Percentiles rank a stretch among this genome's conserved stretches.
These are phyloP conservation scores for Syzygium grande DNA, from an alignment of 345 rosid species.

Conservation along the genomic window DNA sequence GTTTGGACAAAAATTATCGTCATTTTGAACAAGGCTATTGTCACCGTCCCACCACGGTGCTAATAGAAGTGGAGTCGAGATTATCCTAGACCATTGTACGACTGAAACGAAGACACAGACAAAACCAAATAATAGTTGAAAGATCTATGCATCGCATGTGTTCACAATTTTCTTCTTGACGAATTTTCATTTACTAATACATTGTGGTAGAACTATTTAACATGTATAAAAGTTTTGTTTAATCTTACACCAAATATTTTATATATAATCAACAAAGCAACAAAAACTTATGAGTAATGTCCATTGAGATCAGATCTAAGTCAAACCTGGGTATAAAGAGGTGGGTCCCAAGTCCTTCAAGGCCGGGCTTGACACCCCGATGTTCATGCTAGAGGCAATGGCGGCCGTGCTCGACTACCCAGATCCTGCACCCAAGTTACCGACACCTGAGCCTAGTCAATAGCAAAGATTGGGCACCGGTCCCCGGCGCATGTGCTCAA, in stretches of 20 bases:
- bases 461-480: not conserved
- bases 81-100: not conserved
- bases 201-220: not conserved
- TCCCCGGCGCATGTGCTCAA: accelerated
- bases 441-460: accelerated
- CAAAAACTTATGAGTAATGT: not conserved
- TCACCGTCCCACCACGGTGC: accelerated
- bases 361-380: not conserved
- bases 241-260: not conserved
- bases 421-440: not conserved
- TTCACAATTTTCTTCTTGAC: not conserved
- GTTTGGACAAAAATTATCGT: accelerated
- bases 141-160: accelerated
- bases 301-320: not conserved
- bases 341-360: not conserved
- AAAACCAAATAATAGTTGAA: not conserved
- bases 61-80: not conserved
- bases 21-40: accelerated
- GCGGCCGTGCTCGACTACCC: accelerated
- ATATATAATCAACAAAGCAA: not conserved
- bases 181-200: not conserved
- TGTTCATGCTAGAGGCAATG: accelerated
- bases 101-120: accelerated
- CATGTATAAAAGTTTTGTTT: not conserved
- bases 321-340: not conserved